Conservation (phyloP, 2,329 filamentous ascomycete genomes). For the Rhytidhysteron rufulum region DNA sequence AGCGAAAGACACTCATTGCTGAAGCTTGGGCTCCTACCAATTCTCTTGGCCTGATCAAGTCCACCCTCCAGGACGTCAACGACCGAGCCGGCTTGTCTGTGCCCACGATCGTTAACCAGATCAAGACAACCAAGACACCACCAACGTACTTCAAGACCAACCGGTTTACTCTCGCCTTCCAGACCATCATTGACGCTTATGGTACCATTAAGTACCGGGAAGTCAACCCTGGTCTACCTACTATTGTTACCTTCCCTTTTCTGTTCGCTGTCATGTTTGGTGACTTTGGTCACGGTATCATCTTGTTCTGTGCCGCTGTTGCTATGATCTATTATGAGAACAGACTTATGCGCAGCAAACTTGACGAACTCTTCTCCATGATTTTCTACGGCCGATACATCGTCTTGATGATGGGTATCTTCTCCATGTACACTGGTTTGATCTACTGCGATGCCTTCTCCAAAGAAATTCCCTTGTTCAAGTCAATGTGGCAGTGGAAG, state of each 20-base stretch:
- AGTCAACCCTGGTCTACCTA: slow-evolving; percentile 91
- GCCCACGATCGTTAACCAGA: slow-evolving; percentile 97
- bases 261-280: slow-evolving; percentile 99
- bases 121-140: slow-evolving; percentile 93
- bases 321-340: slow-evolving; percentile 98
- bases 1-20: slow-evolving; percentile 91
- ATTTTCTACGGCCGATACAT: slow-evolving; percentile 99
- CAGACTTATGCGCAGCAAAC: slow-evolving; percentile 75
- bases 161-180: slow-evolving; percentile 96
- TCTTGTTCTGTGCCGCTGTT: slow-evolving; percentile 78
- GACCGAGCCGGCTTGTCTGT: slow-evolving; percentile 94
- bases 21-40: slow-evolving; percentile 97
- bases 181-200: slow-evolving; percentile 98
- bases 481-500: slow-evolving; percentile 88
- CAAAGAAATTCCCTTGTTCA: slow-evolving; percentile 82
- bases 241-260: slow-evolving; percentile 98
- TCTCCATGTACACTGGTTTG: slow-evolving; percentile 94
- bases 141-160: slow-evolving; percentile 98
- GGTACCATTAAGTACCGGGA: slow-evolving; percentile 96
- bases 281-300: slow-evolving; percentile 87
- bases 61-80: slow-evolving; percentile 93
- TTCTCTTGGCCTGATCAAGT: slow-evolving; percentile 81
- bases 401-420: slow-evolving; percentile 95
- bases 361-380: slow-evolving; percentile 97
- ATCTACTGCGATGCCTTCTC: slow-evolving; percentile 99